These are phyloP conservation scores for Chernovozyma aurita DNA, from an alignment of 1,139 yeast genomes.

Conservation along the genomic window DNA sequence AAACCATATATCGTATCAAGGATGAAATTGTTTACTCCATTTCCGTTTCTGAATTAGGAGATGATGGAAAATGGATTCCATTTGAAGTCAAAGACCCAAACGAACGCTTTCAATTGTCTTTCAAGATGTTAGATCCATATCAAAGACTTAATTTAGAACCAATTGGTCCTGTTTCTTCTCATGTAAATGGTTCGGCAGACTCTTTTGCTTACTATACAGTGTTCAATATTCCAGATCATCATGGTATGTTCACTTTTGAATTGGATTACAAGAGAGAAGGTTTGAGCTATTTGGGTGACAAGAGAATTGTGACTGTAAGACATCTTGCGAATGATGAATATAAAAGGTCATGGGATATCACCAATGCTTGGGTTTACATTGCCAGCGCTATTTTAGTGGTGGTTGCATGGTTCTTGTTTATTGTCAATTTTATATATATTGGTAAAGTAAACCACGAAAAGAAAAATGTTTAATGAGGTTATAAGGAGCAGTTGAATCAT, in stretches of 20 bases:
- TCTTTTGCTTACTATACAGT: constrained; percentile 30
- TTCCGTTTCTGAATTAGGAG: constrained; percentile 60
- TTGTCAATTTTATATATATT: constrained; percentile 57
- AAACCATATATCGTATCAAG: constrained; percentile 60
- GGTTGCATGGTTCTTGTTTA: constrained; percentile 70
- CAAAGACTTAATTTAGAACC: constrained; percentile 64
- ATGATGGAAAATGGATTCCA: constrained; percentile 65
- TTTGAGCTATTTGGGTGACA: constrained; percentile 59
- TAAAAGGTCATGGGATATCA: constrained; percentile 87
- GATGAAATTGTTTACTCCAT: constrained; percentile 65
- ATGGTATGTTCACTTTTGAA: constrained; percentile 90
- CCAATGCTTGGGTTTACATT: constrained; percentile 90
- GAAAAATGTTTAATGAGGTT: constrained; percentile 18
- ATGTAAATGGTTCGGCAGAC: constrained; percentile 32
- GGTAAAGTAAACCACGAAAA: constrained; percentile 27
- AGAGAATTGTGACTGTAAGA: constrained; percentile 75
- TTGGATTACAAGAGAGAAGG: constrained; percentile 83
- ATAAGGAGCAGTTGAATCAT: background rate
- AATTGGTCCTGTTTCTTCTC: constrained; percentile 36
- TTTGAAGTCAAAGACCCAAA: constrained; percentile 41
- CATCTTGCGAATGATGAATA: constrained; percentile 96
- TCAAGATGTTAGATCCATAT: constrained; percentile 92
- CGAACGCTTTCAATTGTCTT: constrained; percentile 71
- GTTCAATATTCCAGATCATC: constrained; percentile 88
- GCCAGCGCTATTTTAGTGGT: constrained; percentile 68